These are phyloP conservation scores for Handroanthus guayacan DNA, from an alignment of 257 asterid species.

Conservation along the genomic window DNA sequence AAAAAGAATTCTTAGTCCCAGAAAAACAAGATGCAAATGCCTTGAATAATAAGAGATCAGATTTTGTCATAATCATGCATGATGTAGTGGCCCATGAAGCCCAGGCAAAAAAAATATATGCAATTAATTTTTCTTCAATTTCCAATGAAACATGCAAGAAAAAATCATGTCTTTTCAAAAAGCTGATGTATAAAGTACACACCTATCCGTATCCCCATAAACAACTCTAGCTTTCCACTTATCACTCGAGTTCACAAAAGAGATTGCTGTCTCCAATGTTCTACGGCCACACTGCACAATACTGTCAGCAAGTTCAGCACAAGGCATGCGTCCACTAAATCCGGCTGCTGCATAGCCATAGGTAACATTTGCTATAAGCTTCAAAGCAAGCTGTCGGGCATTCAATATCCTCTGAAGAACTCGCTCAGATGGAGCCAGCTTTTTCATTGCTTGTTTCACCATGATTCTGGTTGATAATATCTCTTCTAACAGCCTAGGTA, in stretches of 20 bases:
- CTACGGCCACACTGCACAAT: slow-evolving; percentile 98
- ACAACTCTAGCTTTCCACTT: slow-evolving; percentile 91
- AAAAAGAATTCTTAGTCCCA: slow-evolving; percentile 26
- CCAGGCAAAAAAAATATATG: background rate
- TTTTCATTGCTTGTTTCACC: slow-evolving; percentile 97
- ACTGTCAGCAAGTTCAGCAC: slow-evolving; percentile 99
- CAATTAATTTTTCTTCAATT: slow-evolving; percentile 12
- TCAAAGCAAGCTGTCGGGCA: slow-evolving; percentile 97
- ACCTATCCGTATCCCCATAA: slow-evolving; percentile 99
- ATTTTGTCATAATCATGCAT: slow-evolving; percentile 9
- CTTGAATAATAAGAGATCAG: background rate
- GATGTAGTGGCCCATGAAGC: slow-evolving; percentile 24
- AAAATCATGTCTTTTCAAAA: background rate
- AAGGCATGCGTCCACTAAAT: slow-evolving; percentile 99
- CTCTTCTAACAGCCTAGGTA: slow-evolving; percentile 93
- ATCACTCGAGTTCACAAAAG: slow-evolving; percentile 73
- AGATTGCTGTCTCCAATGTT: slow-evolving; percentile 88
- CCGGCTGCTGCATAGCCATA: slow-evolving; percentile 99
- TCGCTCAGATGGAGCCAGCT: slow-evolving; percentile 68
- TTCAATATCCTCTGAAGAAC: slow-evolving; percentile 86
- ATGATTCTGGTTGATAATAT: slow-evolving; percentile 89
- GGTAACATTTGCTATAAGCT: slow-evolving; percentile 96
- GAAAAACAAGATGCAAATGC: background rate
- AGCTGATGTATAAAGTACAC: background rate
- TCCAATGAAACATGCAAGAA: background rate